A percentile compares a stretch with the other conserved stretches of the same genome.
phyloP scores from a whole-genome alignment of 2,329 filamentous ascomycete species.

The Aureobasidium lini region DNA sequence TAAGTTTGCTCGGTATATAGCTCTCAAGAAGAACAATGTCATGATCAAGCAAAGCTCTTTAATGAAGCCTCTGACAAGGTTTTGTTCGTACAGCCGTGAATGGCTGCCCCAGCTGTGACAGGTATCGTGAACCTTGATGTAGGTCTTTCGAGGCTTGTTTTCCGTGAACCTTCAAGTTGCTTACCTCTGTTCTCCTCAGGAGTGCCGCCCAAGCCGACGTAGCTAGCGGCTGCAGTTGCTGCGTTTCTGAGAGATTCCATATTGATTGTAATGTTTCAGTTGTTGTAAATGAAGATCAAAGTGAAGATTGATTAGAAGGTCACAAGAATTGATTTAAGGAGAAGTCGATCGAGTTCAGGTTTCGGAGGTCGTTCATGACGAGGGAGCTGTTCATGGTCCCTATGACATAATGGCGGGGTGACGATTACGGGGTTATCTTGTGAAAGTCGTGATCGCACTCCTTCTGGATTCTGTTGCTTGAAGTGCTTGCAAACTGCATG shows the following conservation, averaged over 20 bases:
- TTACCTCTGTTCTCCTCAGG: constrained; percentile 8
- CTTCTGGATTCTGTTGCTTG: not conserved
- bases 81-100: not conserved
- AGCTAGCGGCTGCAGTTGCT: constrained; percentile 6
- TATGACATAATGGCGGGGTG: constrained; percentile 1
- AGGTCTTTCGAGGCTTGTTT: not conserved
- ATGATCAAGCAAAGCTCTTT: no score
- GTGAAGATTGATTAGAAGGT: not conserved
- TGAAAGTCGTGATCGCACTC: not conserved
- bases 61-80: no score
- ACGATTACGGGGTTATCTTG: not conserved
- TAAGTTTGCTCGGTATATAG: not conserved
- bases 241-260: constrained; percentile 14
- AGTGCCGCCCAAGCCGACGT: not conserved
- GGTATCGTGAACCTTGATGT: not conserved
- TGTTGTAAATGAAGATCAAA: not conserved
- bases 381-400: not conserved
- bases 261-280: not conserved
- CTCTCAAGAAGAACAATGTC: no score
- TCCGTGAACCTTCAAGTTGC: not conserved
- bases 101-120: not conserved
- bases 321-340: not conserved
- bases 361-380: constrained; percentile 9
- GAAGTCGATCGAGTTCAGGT: not conserved
- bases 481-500: not conserved